Evolutionary conservation across 768 basidiomycete species (phyloP).

Genomic region (Tephrocybe sp.): DNA sequence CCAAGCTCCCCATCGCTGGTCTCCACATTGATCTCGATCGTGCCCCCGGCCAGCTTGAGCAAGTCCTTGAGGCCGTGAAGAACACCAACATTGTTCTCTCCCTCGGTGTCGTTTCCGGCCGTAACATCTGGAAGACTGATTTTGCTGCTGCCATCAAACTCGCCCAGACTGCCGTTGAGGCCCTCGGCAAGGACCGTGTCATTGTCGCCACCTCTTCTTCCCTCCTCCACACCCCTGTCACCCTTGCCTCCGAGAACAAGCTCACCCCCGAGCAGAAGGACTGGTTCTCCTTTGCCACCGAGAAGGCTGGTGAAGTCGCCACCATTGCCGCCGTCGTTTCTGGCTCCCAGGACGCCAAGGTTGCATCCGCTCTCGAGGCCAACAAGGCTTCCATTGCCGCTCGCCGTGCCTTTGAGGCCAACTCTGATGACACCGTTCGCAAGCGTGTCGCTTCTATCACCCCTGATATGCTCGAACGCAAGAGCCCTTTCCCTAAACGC

Average conservation of each 20-base stretch:
- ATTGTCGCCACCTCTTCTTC: constrained; percentile 96
- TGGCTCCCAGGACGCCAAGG: constrained; percentile 73
- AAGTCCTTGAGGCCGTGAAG: constrained; percentile 81
- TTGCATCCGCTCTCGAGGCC: constrained; percentile 75
- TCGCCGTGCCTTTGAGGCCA: constrained; percentile 92
- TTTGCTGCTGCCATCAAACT: constrained; percentile 78
- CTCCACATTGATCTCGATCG: constrained; percentile 97
- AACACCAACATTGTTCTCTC: constrained; percentile 78
- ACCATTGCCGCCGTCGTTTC: constrained; percentile 82
- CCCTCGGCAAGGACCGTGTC: constrained; percentile 84
- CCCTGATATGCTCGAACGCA: constrained; percentile 79
- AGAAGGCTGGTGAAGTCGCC: constrained; percentile 92
- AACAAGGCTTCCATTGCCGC: constrained; percentile 90
- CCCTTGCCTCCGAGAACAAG: constrained; percentile 89
- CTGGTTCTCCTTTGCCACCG: constrained; percentile 98
- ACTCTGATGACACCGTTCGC: constrained; percentile 91
- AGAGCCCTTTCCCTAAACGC: constrained; percentile 85
- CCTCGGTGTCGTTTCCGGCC: constrained; percentile 94
- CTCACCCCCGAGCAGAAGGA: constrained; percentile 87
- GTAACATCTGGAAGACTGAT: constrained; percentile 99
- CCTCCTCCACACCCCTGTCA: constrained; percentile 97
- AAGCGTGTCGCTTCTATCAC: constrained; percentile 94
- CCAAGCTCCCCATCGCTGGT: constrained; percentile 89
- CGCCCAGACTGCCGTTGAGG: constrained; percentile 80
- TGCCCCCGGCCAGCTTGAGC: constrained; percentile 85